phyloP scores from a whole-genome alignment of 345 rosid species.

The Camelina laxa region DNA sequence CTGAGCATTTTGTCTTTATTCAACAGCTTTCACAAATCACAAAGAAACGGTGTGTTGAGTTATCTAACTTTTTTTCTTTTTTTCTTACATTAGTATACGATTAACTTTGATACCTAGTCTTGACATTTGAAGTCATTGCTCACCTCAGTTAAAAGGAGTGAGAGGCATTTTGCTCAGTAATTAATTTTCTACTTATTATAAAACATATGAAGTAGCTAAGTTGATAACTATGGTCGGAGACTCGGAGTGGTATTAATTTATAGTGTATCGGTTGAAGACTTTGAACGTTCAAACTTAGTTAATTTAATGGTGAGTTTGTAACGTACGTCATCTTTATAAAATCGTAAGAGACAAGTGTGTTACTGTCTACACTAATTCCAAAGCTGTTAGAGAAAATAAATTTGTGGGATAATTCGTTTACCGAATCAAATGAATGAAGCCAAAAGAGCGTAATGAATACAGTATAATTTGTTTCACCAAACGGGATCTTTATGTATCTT shows the following conservation, averaged over 20 bases:
- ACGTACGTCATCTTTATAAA: slow-evolving; percentile 21
- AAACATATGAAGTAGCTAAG: slow-evolving; percentile 4
- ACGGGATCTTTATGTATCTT: too few species aligned
- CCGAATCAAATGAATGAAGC: not conserved
- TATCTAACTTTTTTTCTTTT: not conserved
- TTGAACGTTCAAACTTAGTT: slow-evolving; percentile 18
- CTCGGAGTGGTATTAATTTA: not conserved
- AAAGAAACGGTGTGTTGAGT: not conserved
- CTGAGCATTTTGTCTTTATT: not conserved
- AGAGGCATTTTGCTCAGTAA: not conserved
- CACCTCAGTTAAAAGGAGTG: slow-evolving; percentile 1
- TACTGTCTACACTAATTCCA: slow-evolving; percentile 13
- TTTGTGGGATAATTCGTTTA: not conserved
- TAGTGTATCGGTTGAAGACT: not conserved
- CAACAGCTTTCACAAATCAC: not conserved
- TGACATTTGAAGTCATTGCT: slow-evolving; percentile 19
- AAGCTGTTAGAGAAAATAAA: not conserved
- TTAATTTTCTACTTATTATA: not conserved
- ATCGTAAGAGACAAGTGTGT: not conserved
- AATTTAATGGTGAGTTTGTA: slow-evolving; percentile 8
- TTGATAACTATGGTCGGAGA: slow-evolving; percentile 11
- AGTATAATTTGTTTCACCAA: not conserved
- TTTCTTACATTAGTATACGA: not conserved
- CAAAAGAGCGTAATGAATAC: not conserved
- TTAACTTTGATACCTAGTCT: not conserved